A percentile compares a stretch with the other conserved stretches of the same genome.
These are phyloP conservation scores for Quercus bicolor DNA, from an alignment of 306 rosid species.

Conservation along the genomic window DNA sequence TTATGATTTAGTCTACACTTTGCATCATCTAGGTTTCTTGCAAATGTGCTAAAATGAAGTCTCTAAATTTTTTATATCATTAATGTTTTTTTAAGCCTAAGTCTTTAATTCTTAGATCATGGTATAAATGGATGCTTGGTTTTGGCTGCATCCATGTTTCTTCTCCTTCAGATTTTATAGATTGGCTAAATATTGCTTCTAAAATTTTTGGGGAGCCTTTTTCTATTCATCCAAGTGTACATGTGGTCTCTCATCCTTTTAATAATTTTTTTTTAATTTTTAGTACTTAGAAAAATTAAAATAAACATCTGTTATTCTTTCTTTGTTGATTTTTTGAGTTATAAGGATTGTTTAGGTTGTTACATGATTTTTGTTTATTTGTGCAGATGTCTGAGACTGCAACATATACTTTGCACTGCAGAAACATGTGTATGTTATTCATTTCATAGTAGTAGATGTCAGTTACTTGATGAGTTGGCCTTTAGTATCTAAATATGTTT, in stretches of 20 bases:
- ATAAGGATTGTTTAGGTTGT: background rate
- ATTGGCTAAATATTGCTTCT: too few relatives aligned
- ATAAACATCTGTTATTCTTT: too few relatives aligned
- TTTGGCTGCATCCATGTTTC: background rate
- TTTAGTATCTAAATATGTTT: constrained; percentile 6
- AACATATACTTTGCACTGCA: constrained; percentile 50
- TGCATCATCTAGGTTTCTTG: background rate
- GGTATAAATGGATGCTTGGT: background rate
- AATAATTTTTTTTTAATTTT: too few relatives aligned
- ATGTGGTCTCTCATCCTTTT: too few relatives aligned
- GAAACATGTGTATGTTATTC: constrained; percentile 68
- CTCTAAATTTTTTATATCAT: background rate
- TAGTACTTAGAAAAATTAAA: too few relatives aligned
- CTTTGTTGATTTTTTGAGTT: background rate
- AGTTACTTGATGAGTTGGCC: background rate
- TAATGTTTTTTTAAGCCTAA: background rate
- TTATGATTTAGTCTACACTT: background rate
- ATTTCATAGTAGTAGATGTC: background rate
- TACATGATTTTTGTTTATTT: constrained; percentile 26
- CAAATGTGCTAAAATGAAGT: background rate
- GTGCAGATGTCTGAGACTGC: constrained; percentile 71
- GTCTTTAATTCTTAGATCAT: background rate
- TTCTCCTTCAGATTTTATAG: too few relatives aligned
- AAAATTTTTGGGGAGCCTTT: too few relatives aligned
- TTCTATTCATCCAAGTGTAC: too few relatives aligned